Evolutionary conservation across 192 early-diverging fungal genomes (phyloP), one percentile per base, ranked within the genome.

Genomic region (Backusella morwellensis): DNA sequence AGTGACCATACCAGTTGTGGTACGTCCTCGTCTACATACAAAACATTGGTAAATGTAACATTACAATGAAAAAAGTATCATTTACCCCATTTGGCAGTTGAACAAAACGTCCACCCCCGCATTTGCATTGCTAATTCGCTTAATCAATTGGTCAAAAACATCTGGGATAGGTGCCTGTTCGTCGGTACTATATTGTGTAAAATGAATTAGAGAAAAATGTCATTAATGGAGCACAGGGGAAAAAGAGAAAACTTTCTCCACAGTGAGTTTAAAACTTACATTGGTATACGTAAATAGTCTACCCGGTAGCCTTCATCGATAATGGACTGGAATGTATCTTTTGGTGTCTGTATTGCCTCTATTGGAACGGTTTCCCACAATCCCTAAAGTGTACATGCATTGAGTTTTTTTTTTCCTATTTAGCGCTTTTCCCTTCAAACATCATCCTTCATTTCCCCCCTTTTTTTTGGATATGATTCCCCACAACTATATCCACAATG

Each of bases 71-170:
- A 6, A 26, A 21, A 26, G 15, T 8, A 21, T 75, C 38, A 9
- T 35, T 71, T 85, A 81, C 84, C 90, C 90, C 90, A 91, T 91
- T 74, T 91, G 90, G 77, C 90, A 91, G 59, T 91, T 91, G 79
- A 89, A 91, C 41, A 91, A 59, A n/a, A 86, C 76, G 69, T 91
- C 88, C 9, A 83, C 70, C 1, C 75, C 79, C 1, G 34, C 68
- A 68, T 72, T 68, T 19, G 77, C 77, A 12, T 50, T 52, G 17
- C 79, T 78, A 35, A 89, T 54, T 11, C 90, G 66, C 12, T 87
- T 82, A n/a, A 88, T 82, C 41, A 91, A 70, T 50, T 82, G 82
- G 74, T 91, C 87, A 80, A 91, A 91, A 7, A 91, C 90, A 72
- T 87, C 89, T 0, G 90, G 90, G 69, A 91, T 91, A 34, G 90